A percentile compares a stretch with the other conserved stretches of the same genome.
These are phyloP conservation scores for Didymella glomerata DNA, from an alignment of 2,329 filamentous ascomycete genomes.

Conservation along the genomic window DNA sequence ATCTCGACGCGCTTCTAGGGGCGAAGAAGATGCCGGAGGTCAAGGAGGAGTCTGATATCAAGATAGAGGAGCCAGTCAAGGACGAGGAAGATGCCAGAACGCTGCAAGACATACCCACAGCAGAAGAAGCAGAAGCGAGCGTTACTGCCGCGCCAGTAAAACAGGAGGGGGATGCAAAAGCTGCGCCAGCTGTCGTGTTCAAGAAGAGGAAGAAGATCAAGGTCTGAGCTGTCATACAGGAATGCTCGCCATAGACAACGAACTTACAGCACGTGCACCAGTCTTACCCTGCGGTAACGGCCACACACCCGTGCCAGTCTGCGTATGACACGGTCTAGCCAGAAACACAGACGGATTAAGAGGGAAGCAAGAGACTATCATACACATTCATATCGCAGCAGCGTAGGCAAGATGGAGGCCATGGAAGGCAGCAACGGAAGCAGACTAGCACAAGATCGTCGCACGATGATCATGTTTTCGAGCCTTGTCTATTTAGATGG, in stretches of 20 bases:
- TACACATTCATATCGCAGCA: not conserved
- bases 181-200: conserved; percentile 67
- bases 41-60: conserved; percentile 54
- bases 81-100: conserved; percentile 29
- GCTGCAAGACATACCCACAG: conserved; percentile 40
- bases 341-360: not conserved
- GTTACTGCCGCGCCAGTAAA: conserved; percentile 27
- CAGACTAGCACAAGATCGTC: not conserved
- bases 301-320: not conserved
- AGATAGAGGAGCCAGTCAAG: conserved; percentile 27
- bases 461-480: not conserved
- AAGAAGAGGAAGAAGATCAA: conserved; percentile 78
- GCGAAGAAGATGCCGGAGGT: conserved; percentile 49
- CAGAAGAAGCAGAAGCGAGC: conserved; percentile 37
- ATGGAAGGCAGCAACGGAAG: not conserved
- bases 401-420: not conserved
- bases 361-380: not conserved
- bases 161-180: conserved; percentile 34
- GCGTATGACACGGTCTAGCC: not conserved
- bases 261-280: not conserved
- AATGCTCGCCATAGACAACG: not conserved
- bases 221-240: conserved; percentile 3
- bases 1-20: conserved; percentile 69
- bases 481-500: not conserved
- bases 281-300: not conserved